These are phyloP conservation scores for Diophrys appendiculata DNA, from an alignment of 73 alveolate species.

Conservation along the genomic window DNA sequence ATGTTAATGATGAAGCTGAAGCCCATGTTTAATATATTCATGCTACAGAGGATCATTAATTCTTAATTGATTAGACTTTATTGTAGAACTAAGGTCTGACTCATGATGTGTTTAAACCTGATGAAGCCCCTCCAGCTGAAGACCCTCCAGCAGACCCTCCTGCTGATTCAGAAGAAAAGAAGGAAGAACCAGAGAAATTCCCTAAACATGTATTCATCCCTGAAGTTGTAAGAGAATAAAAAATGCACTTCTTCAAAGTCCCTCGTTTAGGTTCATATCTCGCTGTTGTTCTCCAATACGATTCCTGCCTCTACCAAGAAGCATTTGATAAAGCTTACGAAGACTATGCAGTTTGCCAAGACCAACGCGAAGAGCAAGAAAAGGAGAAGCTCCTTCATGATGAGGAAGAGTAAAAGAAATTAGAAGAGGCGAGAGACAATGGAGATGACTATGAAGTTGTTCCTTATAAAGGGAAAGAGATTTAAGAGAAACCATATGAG, in stretches of 20 bases:
- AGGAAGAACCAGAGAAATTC: conserved; percentile 24
- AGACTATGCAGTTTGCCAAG: conserved; percentile 30
- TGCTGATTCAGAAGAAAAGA: conserved; percentile 50
- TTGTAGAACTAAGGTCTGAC: conserved; percentile 71
- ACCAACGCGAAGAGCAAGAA: conserved; percentile 75
- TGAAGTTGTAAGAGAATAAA: conserved; percentile 92
- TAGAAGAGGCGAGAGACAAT: conserved; percentile 83
- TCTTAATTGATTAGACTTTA: conserved; percentile 70
- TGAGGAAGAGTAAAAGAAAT: conserved; percentile 53
- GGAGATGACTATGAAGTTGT: conserved; percentile 78
- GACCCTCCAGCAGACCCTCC: conserved; percentile 33
- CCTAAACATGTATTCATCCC: conserved; percentile 47
- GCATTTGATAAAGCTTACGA: conserved; percentile 85
- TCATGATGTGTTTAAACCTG: conserved; percentile 57
- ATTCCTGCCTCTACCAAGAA: conserved; percentile 78
- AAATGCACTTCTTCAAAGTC: conserved; percentile 87
- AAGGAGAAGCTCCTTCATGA: conserved; percentile 60
- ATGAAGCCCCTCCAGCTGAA: conserved; percentile 46
- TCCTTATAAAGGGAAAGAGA: conserved; percentile 72
- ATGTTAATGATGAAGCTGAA: conserved; percentile 80
- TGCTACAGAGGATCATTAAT: conserved; percentile 77
- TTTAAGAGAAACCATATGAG: conserved; percentile 71
- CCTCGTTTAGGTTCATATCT: conserved; percentile 93
- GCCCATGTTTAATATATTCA: conserved; percentile 84
- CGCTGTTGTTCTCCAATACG: conserved; percentile 78